Evolutionary conservation across 352 stramenopile genomes (phyloP), one percentile per base, ranked within the genome.

Genomic region (Phytophthora crassamura): DNA sequence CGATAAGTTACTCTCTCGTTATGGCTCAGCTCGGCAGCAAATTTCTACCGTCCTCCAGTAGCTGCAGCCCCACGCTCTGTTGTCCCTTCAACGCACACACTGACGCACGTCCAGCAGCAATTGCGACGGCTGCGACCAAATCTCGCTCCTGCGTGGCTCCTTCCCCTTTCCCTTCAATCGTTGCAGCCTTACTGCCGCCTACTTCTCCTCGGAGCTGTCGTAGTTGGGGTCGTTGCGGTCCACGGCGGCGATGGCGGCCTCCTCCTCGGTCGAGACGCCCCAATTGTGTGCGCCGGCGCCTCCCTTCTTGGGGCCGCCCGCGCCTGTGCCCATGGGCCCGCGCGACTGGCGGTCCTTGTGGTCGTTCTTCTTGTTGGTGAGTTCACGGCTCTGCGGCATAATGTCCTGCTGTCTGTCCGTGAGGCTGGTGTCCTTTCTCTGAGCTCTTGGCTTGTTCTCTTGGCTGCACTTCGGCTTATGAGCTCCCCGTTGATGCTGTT

Each of bases 361-460:
- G 60, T 88, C 81, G 69, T 91, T 93, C 77, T 92, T 94, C 76
- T 94, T 94, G 75, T 89, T 94, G 36, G 74, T 50, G 47, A 93
- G 75, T 59, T 93, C 83, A 41, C 84, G 87, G 70, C 84, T 93
- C 56, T 88, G 73, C 36, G 87, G 81, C 87, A 95, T 94, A 15
- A n/a, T n/a, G n/a, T n/a, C n/a, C n/a, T n/a, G 36, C 67, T 43
- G 20, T 56, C 32, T 53, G 8, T 38, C 33, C 18, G 4, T 51
- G 7, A 58, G 18, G 39, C 20, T 57, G n/a, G n/a, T 34, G 7
- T n/a, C 42, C 64, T 48, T 40, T 14, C 14, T 46, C 22, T 12
- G 12, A 1, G 28, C 35, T 51, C 5, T 35, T 42, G 5, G 15
- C 55, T 77, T 70, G 38, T 45, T 59, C 30, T 34, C 59, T 68